Evolutionary conservation across 202 grass and related monocot genomes (phyloP).

Genomic region (Musa balbisiana): DNA sequence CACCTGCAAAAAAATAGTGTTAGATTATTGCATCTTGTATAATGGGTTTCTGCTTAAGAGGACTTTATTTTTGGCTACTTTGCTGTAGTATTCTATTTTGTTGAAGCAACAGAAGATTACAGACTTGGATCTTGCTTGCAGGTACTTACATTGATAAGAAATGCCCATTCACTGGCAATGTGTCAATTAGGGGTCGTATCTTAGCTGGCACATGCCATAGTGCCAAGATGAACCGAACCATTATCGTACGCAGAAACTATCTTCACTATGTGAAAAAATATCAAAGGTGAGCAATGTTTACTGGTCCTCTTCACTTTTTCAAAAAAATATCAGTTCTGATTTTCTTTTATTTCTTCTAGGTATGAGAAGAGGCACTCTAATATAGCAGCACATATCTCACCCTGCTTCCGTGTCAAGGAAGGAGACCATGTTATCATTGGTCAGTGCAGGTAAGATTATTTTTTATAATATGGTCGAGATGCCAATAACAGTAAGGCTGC

Average conservation of each 20-base stretch:
- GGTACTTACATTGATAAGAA: slow-evolving; percentile 1
- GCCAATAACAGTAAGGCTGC: no score
- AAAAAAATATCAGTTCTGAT: neutral
- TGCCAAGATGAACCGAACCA: neutral
- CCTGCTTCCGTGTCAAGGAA: neutral
- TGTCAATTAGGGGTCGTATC: neutral
- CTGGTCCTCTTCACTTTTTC: neutral
- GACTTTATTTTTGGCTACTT: neutral
- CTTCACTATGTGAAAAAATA: neutral
- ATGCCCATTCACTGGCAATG: neutral
- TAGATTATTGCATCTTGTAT: no score
- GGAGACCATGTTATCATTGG: neutral
- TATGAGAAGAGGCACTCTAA: neutral
- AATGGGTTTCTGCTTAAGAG: neutral
- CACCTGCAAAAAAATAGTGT: no score
- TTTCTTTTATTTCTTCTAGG: neutral
- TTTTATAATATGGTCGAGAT: no score
- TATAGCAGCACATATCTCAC: neutral
- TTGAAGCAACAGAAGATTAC: neutral
- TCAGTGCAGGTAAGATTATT: neutral
- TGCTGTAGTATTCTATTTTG: neutral
- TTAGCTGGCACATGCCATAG: slow-evolving; percentile 2
- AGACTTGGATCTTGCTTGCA: neutral
- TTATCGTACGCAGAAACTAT: neutral
- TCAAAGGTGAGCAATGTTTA: neutral